Conservation (phyloP, 2,329 filamentous ascomycete genomes). For the Arachnomyces sp. region DNA sequence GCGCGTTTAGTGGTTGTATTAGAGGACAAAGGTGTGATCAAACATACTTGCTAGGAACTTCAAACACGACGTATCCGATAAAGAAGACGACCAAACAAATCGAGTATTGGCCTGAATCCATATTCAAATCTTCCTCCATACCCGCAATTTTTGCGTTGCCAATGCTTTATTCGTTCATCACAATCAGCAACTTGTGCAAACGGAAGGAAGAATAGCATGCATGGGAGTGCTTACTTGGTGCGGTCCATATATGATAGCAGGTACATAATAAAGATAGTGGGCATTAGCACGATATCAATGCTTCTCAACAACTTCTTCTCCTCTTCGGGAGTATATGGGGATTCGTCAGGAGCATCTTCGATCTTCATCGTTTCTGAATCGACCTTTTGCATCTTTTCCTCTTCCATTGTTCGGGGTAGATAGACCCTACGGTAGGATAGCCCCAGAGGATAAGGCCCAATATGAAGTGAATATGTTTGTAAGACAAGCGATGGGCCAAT, state of each 20-base stretch:
- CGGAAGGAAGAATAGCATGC: background rate
- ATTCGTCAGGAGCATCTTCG: slow-evolving; percentile 1
- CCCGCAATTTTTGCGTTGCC: slow-evolving; percentile 32
- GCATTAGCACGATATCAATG: slow-evolving; percentile 33
- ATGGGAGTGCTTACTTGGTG: slow-evolving; percentile 4
- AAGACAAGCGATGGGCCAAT: too few relatives aligned
- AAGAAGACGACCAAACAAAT: slow-evolving; percentile 50
- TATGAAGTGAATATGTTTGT: too few relatives aligned
- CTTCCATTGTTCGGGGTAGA: too few relatives aligned
- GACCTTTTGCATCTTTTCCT: too few relatives aligned
- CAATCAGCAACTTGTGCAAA: background rate
- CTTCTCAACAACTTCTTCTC: slow-evolving; percentile 23
- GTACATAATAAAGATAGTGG: slow-evolving; percentile 42
- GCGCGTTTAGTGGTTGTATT: background rate
- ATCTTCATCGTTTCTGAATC: background rate
- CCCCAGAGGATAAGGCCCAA: too few relatives aligned
- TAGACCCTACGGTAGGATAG: too few relatives aligned
- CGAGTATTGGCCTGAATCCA: slow-evolving; percentile 39
- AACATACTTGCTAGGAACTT: slow-evolving; percentile 44
- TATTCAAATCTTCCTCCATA: slow-evolving; percentile 20
- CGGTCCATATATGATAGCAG: slow-evolving; percentile 36
- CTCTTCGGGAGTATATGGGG: slow-evolving; percentile 8
- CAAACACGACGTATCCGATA: slow-evolving; percentile 46
- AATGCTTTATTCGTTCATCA: slow-evolving; percentile 14
- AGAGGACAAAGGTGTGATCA: too few relatives aligned